These are phyloP conservation scores for Melastoma candidum DNA, from an alignment of 441 rosid genomes.

Conservation along the genomic window DNA sequence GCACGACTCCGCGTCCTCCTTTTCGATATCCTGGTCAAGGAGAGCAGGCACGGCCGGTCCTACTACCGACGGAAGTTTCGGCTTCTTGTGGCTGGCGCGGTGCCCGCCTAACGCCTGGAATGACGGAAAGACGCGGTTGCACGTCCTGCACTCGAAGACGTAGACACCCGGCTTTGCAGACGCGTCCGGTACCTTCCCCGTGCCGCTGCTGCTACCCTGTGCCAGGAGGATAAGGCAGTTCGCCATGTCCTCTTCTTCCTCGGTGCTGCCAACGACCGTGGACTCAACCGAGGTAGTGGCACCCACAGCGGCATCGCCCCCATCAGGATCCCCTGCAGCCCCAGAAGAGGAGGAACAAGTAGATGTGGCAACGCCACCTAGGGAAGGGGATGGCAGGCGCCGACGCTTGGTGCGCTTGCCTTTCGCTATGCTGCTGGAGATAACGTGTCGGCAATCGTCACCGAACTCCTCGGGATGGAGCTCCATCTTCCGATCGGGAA, in stretches of 20 bases:
- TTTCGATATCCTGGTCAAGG: not conserved
- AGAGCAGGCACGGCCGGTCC: constrained; percentile 9
- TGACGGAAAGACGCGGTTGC: constrained; percentile 74
- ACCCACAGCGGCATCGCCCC: not conserved
- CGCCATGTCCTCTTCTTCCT: constrained; percentile 89
- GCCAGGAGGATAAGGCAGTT: constrained; percentile 83
- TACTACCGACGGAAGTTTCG: constrained; percentile 24
- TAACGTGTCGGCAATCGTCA: constrained; percentile 12
- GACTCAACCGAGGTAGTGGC: not conserved
- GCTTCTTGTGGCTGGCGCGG: constrained; percentile 87
- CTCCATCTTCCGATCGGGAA: too few relatives aligned
- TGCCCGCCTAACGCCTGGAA: constrained; percentile 97
- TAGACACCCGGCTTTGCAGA: constrained; percentile 30
- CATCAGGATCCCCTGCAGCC: constrained; percentile 1
- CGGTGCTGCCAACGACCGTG: constrained; percentile 29
- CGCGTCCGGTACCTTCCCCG: not conserved
- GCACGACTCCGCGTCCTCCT: constrained; percentile 10
- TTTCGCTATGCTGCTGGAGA: constrained; percentile 9
- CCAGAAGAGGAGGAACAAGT: constrained; percentile 42
- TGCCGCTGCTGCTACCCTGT: constrained; percentile 28
- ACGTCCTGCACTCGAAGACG: constrained; percentile 83
- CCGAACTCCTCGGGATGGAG: constrained; percentile 22
- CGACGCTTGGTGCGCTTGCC: constrained; percentile 77
- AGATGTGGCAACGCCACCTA: constrained; percentile 8
- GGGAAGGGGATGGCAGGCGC: constrained; percentile 37